These are phyloP conservation scores for Chaetomium fimeti DNA, from an alignment of 495 filamentous ascomycete genomes.

Conservation along the genomic window DNA sequence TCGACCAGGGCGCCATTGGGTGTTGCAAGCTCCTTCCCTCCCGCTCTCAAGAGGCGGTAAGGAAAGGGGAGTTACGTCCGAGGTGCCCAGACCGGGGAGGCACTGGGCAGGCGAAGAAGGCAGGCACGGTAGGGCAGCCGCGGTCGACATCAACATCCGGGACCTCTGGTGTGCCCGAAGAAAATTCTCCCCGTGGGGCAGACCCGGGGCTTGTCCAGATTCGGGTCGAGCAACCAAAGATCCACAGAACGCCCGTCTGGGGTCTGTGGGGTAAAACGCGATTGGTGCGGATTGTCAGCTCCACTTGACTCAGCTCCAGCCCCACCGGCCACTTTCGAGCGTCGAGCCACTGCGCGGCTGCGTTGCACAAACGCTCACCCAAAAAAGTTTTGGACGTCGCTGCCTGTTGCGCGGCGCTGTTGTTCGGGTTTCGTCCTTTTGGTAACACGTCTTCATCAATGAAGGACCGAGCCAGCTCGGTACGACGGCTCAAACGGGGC, in stretches of 20 bases:
- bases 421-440: constrained; percentile 1
- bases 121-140: no score
- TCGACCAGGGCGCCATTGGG: constrained; percentile 1
- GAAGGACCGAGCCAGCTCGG: neutral
- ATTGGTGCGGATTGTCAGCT: constrained; percentile 14
- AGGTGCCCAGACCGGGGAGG: neutral
- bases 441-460: neutral
- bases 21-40: constrained; percentile 4
- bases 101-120: no score
- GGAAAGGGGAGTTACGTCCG: neutral
- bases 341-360: neutral
- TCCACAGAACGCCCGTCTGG: constrained; percentile 23
- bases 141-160: neutral
- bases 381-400: neutral
- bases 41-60: neutral
- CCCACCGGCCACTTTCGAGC: constrained; percentile 5
- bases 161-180: neutral
- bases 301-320: constrained; percentile 18
- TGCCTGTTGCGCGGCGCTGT: constrained; percentile 16
- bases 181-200: constrained; percentile 27
- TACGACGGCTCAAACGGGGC: no score
- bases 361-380: neutral
- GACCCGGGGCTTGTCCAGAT: constrained; percentile 7
- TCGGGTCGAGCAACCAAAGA: constrained; percentile 1
- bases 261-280: constrained; percentile 21